Conservation (phyloP, 305 asterid species). For the Ajuga reptans region DNA sequence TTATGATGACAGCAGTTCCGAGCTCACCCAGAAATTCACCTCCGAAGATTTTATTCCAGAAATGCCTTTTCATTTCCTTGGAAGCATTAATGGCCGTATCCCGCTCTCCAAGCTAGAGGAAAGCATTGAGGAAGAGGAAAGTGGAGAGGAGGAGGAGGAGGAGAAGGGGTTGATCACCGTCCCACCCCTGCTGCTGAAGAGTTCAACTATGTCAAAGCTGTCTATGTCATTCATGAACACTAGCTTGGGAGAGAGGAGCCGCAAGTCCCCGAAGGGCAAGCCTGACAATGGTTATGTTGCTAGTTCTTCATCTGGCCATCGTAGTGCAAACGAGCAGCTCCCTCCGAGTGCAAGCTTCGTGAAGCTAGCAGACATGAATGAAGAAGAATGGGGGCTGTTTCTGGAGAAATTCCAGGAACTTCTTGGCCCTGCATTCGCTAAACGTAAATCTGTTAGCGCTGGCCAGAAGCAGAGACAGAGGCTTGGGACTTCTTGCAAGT, state of each 20-base stretch:
- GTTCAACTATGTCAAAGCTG: conserved; percentile 35
- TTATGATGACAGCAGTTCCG: conserved; percentile 48
- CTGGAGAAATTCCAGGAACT: conserved; percentile 75
- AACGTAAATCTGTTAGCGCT: conserved; percentile 40
- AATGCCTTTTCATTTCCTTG: conserved; percentile 41
- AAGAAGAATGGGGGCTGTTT: conserved; percentile 77
- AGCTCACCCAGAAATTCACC: conserved; percentile 26
- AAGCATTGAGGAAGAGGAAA: conserved; percentile 53
- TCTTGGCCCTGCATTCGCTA: conserved; percentile 64
- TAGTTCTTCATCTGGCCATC: conserved; percentile 67
- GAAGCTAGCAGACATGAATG: conserved; percentile 82
- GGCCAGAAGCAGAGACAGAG: conserved; percentile 85
- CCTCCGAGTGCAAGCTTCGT: conserved; percentile 75
- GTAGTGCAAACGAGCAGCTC: conserved; percentile 96
- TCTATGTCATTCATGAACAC: conserved; percentile 52
- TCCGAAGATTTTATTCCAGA: conserved; percentile 34
- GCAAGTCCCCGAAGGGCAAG: conserved; percentile 46
- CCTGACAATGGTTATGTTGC: conserved; percentile 36
- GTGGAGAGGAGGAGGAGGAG: conserved; percentile 49
- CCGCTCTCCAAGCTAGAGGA: conserved; percentile 72
- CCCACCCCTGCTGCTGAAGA: conserved; percentile 24
- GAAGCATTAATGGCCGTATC: conserved; percentile 43
- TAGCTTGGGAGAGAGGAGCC: conserved; percentile 57
- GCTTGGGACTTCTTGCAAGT: conserved; percentile 99
- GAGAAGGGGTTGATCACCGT: conserved; percentile 24